Conservation (phyloP, 768 basidiomycete genomes). For the Holtermannia corniformis region DNA sequence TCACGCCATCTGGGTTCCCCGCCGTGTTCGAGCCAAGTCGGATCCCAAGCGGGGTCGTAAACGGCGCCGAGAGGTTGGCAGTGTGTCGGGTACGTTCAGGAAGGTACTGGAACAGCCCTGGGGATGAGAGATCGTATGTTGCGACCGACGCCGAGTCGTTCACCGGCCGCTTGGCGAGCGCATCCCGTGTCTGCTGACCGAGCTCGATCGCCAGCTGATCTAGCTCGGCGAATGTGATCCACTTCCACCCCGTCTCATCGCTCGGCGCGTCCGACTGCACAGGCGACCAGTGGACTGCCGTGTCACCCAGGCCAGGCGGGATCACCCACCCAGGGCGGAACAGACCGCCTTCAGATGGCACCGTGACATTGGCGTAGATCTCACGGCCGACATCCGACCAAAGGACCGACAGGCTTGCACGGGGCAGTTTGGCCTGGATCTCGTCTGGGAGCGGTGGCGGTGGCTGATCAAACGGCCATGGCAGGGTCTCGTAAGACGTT, state of each 20-base stretch:
- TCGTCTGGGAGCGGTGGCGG: conserved; percentile 4
- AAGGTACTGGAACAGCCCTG: not conserved
- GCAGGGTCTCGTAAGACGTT: conserved; percentile 12
- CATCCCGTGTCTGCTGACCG: not conserved
- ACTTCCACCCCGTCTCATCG: not conserved
- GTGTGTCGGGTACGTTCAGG: not conserved
- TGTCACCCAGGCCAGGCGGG: not conserved
- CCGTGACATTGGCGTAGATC: conserved; percentile 12
- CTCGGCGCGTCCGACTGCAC: not conserved
- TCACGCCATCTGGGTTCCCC: not conserved
- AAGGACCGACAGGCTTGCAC: conserved; percentile 17
- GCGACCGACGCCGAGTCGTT: not conserved
- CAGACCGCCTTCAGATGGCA: conserved; percentile 5
- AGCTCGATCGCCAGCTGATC: not conserved
- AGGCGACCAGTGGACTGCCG: not conserved
- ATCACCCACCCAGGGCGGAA: conserved; percentile 23
- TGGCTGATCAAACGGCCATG: conserved; percentile 10
- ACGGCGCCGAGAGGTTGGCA: not conserved
- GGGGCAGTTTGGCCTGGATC: conserved; percentile 1
- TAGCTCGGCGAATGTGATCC: not conserved
- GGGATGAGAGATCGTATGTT: not conserved
- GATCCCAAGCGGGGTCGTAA: not conserved
- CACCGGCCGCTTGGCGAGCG: not conserved
- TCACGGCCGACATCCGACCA: conserved; percentile 22
- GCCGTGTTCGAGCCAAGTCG: not conserved